These are phyloP conservation scores for Arthrobotrys sphaeroides DNA, from an alignment of 2,329 filamentous ascomycete genomes.

Conservation along the genomic window DNA sequence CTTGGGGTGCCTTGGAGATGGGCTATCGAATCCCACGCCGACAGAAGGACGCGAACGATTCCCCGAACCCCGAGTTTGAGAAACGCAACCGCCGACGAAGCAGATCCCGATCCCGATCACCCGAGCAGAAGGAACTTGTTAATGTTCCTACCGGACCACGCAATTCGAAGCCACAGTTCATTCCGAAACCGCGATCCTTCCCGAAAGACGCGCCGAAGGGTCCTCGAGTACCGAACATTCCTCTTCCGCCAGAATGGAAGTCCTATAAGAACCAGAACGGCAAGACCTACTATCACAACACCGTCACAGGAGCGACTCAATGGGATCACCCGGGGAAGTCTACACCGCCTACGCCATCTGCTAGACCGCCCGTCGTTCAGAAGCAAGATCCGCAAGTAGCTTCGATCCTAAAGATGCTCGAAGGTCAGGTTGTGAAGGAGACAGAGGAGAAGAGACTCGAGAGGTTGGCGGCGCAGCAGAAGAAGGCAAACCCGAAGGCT, in stretches of 20 bases:
- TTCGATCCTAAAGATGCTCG: conserved; percentile 19
- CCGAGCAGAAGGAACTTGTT: conserved; percentile 35
- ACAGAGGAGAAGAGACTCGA: conserved; percentile 13
- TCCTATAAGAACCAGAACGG: conserved; percentile 33
- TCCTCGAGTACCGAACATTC: conserved; percentile 13
- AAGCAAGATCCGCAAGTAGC: conserved; percentile 15
- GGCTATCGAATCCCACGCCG: conserved; percentile 88
- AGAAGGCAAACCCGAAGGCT: conserved; percentile 18
- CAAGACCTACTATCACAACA: conserved; percentile 41
- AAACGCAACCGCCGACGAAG: conserved; percentile 39
- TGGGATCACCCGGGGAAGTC: conserved; percentile 40
- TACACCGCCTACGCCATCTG: conserved; percentile 13
- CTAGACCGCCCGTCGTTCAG: conserved; percentile 9
- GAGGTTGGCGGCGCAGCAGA: conserved; percentile 10
- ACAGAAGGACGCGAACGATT: conserved; percentile 45
- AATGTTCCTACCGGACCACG: conserved; percentile 45
- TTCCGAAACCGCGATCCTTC: conserved; percentile 32
- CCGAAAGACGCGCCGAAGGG: conserved; percentile 49
- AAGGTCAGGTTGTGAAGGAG: conserved; percentile 1
- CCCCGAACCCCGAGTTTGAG: conserved; percentile 44
- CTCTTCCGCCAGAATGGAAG: conserved; percentile 36
- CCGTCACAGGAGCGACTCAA: conserved; percentile 12
- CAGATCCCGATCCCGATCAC: conserved; percentile 41
- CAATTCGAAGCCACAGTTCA: conserved; percentile 35
- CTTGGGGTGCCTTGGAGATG: conserved; percentile 88